Evolutionary conservation across 2,329 filamentous ascomycete species (phyloP).

Genomic region (Colletotrichum gloeosporioides): DNA sequence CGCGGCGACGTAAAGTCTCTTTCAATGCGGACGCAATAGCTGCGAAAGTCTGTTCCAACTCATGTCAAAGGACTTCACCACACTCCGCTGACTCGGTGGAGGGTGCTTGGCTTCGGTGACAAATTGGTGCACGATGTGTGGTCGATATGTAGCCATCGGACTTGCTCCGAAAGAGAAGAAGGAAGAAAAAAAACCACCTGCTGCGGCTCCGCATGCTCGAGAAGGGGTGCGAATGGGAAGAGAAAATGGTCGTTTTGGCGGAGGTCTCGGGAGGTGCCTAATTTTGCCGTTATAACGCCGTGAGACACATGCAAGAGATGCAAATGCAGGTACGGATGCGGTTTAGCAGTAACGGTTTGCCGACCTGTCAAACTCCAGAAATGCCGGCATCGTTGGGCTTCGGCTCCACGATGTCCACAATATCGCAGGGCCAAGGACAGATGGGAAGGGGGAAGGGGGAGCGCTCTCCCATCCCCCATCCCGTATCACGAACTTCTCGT

Average conservation of each 20-base stretch:
- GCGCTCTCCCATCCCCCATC: not conserved
- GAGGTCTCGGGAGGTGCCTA: slow-evolving; percentile 5
- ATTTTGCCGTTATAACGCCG: slow-evolving; percentile 9
- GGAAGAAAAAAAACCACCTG: not conserved
- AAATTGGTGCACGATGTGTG: not conserved
- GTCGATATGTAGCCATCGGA: not conserved
- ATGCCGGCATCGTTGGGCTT: not conserved
- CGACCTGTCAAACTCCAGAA: not conserved
- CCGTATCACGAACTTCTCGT: not conserved
- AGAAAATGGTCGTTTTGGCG: not conserved
- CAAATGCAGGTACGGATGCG: not conserved
- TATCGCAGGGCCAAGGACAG: not conserved
- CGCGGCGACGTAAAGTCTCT: not conserved
- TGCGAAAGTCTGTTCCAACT: not conserved
- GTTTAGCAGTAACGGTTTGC: not conserved
- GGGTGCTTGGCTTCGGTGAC: not conserved
- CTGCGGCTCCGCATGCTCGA: not conserved
- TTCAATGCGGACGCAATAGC: not conserved
- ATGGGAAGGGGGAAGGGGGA: not conserved
- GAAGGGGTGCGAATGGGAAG: not conserved
- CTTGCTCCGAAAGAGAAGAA: not conserved
- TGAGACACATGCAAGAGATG: not conserved
- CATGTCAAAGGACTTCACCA: not conserved
- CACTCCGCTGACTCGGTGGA: not conserved
- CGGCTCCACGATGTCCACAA: not conserved